Percentiles rank a stretch among this genome's conserved stretches.
Evolutionary conservation across 352 stramenopile genomes (phyloP).

Genomic region (Phytophthora vignae): DNA sequence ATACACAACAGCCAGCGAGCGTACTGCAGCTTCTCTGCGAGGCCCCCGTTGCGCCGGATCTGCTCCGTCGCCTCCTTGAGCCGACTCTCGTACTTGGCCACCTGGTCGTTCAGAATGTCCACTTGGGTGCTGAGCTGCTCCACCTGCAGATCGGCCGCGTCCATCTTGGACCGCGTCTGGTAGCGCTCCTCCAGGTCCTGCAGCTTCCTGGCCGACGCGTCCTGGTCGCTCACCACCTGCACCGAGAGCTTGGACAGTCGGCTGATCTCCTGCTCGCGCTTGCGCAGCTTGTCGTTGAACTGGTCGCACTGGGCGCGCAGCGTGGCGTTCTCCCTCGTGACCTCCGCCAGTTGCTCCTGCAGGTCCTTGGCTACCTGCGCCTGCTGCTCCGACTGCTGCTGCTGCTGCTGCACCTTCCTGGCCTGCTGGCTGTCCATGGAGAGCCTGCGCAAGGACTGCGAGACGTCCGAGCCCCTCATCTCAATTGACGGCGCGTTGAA

Average conservation of each 20-base stretch:
- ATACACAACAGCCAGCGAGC: conserved; percentile 10
- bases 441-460: conserved; percentile 25
- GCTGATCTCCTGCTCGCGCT: conserved; percentile 78
- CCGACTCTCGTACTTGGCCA: conserved; percentile 82
- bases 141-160: conserved; percentile 66
- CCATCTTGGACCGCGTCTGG: conserved; percentile 41
- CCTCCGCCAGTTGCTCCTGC: conserved; percentile 52
- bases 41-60: conserved; percentile 43
- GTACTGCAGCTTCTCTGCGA: conserved; percentile 69
- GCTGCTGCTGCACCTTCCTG: conserved; percentile 26
- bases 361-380: conserved; percentile 50
- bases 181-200: conserved; percentile 47
- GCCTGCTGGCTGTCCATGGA: conserved; percentile 36
- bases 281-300: conserved; percentile 61
- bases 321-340: conserved; percentile 59
- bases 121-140: conserved; percentile 78
- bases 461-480: conserved; percentile 30
- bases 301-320: conserved; percentile 45
- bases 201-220: conserved; percentile 34
- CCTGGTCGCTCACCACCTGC: conserved; percentile 34
- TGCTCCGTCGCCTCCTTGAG: conserved; percentile 70
- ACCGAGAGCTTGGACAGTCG: conserved; percentile 63
- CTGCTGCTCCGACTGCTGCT: conserved; percentile 31
- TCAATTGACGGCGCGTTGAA: conserved; percentile 42
- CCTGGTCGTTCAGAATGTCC: conserved; percentile 81